These are phyloP conservation scores for Cardamine chenopodiifolia DNA, from an alignment of 345 rosid genomes.

Conservation along the genomic window DNA sequence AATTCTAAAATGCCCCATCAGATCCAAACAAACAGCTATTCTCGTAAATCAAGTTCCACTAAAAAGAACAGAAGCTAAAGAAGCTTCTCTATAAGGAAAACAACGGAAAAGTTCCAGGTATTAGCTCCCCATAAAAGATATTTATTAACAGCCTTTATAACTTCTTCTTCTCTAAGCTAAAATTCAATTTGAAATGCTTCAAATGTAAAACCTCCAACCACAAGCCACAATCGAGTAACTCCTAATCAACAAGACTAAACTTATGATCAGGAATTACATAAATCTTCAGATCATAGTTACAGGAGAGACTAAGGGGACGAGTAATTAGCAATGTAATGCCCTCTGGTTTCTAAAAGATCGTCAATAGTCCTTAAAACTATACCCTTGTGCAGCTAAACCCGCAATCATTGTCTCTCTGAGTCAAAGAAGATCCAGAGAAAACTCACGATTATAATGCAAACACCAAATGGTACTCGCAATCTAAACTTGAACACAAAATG, in stretches of 20 bases:
- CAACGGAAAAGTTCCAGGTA: background rate
- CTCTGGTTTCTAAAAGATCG: background rate
- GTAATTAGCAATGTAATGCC: background rate
- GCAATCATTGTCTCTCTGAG: background rate
- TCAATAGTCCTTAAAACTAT: background rate
- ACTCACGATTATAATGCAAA: background rate
- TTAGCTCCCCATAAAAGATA: no score
- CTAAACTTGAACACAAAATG: background rate
- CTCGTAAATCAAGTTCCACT: background rate
- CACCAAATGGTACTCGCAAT: background rate
- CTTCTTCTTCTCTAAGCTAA: no score
- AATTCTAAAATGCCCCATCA: constrained; percentile 10
- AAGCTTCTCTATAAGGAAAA: background rate
- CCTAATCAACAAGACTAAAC: constrained; percentile 7
- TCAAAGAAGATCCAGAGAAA: background rate
- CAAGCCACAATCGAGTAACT: constrained; percentile 1
- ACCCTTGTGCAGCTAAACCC: background rate
- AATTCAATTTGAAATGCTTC: background rate
- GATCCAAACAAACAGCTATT: constrained; percentile 20
- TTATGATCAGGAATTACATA: constrained; percentile 7
- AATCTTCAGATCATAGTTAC: constrained; percentile 9
- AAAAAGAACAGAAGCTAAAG: constrained; percentile 1
- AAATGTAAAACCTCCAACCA: background rate
- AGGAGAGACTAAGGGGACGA: background rate
- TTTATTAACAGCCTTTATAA: no score